Evolutionary conservation across 495 filamentous ascomycete species (phyloP), one percentile per base, ranked within the genome.

Genomic region (Tuber indicum): DNA sequence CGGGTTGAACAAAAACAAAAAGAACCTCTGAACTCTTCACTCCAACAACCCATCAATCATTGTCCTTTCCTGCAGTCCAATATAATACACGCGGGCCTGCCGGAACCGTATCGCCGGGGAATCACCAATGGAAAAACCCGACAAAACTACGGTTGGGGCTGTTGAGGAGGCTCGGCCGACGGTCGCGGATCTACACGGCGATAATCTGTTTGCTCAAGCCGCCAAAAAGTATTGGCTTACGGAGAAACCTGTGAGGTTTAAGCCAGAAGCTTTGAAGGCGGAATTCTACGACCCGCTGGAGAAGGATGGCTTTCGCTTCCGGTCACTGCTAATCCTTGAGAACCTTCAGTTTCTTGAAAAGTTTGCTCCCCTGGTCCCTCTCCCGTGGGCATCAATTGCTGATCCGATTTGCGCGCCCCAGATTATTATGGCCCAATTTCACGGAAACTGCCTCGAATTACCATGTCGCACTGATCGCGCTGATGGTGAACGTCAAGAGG

Each of bases 351-450:
- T 96, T 62, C 85, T 99, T 75, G 96, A 99, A 82, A 94, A 89
- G 91, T 94, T 86, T 17, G 87, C 69, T 36, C 19, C 58, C 41
- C 21, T 4, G 19, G 2, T 70, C 36, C 19, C 23, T 39, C 41
- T 23, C 8, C 0, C 19, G 69, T 39, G 70, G 47, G 16, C 47
- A 32, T 71, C 44, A 36, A 74, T 72, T 77, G 52, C 75, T 84
- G 74, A 83, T 66, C 58, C 26, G 26, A 19, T 72, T 36, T 72
- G 23, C 44, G 44, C 66, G 58, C 49, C 49, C 58, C 74, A 95
- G 92, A 83, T 97, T 93, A 82, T 89, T 99, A 41, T 99, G 96
- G 96, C 96, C 95, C 39, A 92, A 92, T 72, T 99, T 95, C 84
- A 89, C 88, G 62, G 94, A 98, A 79, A 90, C 94, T 82, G 90